A percentile compares a stretch with the other conserved stretches of the same genome.
Evolutionary conservation across 352 stramenopile genomes (phyloP).

Genomic region (Phytopythium oedochilum): DNA sequence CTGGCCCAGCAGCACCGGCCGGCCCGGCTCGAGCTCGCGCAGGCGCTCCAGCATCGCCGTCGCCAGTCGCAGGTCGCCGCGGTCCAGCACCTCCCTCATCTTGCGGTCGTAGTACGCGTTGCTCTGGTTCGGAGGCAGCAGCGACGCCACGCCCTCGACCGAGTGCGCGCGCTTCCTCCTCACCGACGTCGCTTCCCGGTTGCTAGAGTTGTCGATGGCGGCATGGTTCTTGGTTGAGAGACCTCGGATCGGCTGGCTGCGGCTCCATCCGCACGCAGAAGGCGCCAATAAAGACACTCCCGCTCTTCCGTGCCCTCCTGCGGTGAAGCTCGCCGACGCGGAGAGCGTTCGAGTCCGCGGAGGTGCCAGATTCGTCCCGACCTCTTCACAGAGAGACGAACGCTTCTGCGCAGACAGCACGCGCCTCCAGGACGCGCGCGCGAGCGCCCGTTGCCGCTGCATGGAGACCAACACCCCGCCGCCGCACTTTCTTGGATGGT

Average conservation of each 20-base stretch:
- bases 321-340: background rate
- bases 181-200: background rate
- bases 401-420: background rate
- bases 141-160: conserved; percentile 11
- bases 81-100: conserved; percentile 23
- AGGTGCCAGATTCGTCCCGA: background rate
- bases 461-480: background rate
- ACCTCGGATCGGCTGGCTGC: background rate
- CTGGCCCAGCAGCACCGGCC: conserved; percentile 25
- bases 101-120: conserved; percentile 44
- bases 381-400: background rate
- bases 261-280: background rate
- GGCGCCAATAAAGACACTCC: background rate
- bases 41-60: conserved; percentile 23
- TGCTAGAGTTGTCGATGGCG: background rate
- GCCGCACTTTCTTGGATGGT: background rate
- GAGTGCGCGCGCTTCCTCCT: background rate
- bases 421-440: background rate
- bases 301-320: background rate
- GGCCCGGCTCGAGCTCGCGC: conserved; percentile 12
- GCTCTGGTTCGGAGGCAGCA: conserved; percentile 18
- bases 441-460: background rate
- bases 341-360: background rate
- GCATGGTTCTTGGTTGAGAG: background rate
- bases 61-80: conserved; percentile 21